Evolutionary conservation across 108 stramenopile species (phyloP).

Genomic region (Epipyxis sp.): DNA sequence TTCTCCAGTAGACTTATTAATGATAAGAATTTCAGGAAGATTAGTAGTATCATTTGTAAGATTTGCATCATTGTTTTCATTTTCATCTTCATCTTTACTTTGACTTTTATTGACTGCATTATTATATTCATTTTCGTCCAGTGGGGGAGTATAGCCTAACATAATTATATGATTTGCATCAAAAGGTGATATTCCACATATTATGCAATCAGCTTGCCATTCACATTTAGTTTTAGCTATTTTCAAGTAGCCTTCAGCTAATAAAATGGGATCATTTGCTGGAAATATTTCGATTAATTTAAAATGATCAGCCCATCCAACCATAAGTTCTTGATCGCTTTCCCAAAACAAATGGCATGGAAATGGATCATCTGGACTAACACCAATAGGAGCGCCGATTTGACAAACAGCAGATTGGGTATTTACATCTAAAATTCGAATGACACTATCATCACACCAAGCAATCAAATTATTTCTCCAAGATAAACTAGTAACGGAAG

Average conservation of each 20-base stretch:
- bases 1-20: background rate
- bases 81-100: constrained; percentile 6
- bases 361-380: background rate
- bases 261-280: background rate
- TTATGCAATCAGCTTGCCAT: background rate
- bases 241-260: background rate
- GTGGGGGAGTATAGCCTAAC: background rate
- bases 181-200: constrained; percentile 2
- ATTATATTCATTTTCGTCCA: background rate
- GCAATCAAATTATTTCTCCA: constrained; percentile 1
- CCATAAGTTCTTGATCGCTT: background rate
- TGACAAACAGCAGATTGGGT: constrained; percentile 4
- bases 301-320: constrained; percentile 14
- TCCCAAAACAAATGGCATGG: background rate
- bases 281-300: background rate
- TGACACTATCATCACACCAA: background rate
- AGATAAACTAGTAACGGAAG: background rate
- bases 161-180: constrained; percentile 20
- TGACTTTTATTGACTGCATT: background rate
- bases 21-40: background rate
- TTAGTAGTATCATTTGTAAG: background rate
- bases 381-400: background rate
- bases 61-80: background rate
- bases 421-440: background rate
- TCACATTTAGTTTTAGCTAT: background rate